Evolutionary conservation across 106 monocot species (phyloP), one percentile per base, ranked within the genome.

Genomic region (Allium fistulosum): DNA sequence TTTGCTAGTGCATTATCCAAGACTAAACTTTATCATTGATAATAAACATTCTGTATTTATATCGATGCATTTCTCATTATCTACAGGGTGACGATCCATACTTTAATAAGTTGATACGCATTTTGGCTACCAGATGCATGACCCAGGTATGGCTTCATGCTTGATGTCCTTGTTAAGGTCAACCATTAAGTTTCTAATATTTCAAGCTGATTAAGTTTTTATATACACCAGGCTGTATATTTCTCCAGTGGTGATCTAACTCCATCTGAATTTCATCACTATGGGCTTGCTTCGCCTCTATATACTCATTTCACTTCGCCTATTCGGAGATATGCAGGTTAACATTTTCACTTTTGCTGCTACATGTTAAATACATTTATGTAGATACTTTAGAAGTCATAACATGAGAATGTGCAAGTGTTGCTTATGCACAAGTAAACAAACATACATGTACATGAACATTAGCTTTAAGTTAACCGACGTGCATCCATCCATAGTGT

Each of bases 261-360:
- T 60, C 66, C 70, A 52, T 70, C 87, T 62, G 97, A 99, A 62
- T 99, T 79, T 83, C 69, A 71, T 63, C 97, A 99, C 67, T 99
- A 99, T 78, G 97, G 92, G 16, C 92, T 99, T 75, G 97, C 97
- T 52, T 64, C 97, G 59, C 81, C 89, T 79, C 78, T 99, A 4
- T 99, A 99, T 70, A 99, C 97, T 28, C 97, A 99, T 78, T 99
- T 99, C 37, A 99, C 97, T 52, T 99, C 97, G 71, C 97, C 97
- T 37, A 99, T 99, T 75, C 88, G 97, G 27, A 80, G 97, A 85
- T 99, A 92, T 85, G 97, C 97, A 79, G 97, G 97, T 90, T 57
- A 68, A 72, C 15, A 45, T 49, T 68, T 46, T 13, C 7, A 57
- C 48, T 51, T 17, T 22, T 60, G 22, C 22, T 11, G 17, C 22